A percentile compares a stretch with the other conserved stretches of the same genome.
phyloP scores from a whole-genome alignment of 257 asterid species.

The Penstemon newberryi region DNA sequence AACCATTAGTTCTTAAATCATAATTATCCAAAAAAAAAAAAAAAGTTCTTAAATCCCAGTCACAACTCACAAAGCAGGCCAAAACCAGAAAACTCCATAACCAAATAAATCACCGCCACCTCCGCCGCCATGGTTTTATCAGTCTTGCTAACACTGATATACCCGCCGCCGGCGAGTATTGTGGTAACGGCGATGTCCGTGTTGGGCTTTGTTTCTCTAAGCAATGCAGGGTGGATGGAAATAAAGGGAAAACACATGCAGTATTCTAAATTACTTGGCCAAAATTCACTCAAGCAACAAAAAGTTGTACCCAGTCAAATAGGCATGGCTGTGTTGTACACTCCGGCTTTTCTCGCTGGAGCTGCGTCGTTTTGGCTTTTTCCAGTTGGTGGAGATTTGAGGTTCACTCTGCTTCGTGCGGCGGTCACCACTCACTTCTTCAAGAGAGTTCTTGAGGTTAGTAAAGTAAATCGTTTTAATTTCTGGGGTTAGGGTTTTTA shows the following conservation, averaged over 20 bases:
- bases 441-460: slow-evolving; percentile 70
- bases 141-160: neutral
- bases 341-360: slow-evolving; percentile 50
- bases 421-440: slow-evolving; percentile 60
- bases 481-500: too few relatives aligned
- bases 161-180: slow-evolving; percentile 46
- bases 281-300: neutral
- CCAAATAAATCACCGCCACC: too few relatives aligned
- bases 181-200: slow-evolving; percentile 40
- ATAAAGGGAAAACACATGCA: slow-evolving; percentile 44
- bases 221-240: slow-evolving; percentile 52
- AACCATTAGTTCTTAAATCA: too few relatives aligned
- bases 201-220: slow-evolving; percentile 33
- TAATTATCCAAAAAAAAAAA: too few relatives aligned
- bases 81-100: too few relatives aligned
- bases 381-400: slow-evolving; percentile 32
- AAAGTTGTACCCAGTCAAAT: slow-evolving; percentile 29
- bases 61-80: too few relatives aligned
- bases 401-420: slow-evolving; percentile 49
- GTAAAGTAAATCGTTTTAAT: neutral
- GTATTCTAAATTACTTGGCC: slow-evolving; percentile 47
- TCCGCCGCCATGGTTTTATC: neutral
- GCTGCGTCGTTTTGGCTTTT: slow-evolving; percentile 45
- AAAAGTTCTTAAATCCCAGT: too few relatives aligned
- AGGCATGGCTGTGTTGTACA: slow-evolving; percentile 52